A percentile compares a stretch with the other conserved stretches of the same genome.
These are phyloP conservation scores for Mediolabrus comicus DNA, from an alignment of 108 stramenopile species.

Conservation along the genomic window DNA sequence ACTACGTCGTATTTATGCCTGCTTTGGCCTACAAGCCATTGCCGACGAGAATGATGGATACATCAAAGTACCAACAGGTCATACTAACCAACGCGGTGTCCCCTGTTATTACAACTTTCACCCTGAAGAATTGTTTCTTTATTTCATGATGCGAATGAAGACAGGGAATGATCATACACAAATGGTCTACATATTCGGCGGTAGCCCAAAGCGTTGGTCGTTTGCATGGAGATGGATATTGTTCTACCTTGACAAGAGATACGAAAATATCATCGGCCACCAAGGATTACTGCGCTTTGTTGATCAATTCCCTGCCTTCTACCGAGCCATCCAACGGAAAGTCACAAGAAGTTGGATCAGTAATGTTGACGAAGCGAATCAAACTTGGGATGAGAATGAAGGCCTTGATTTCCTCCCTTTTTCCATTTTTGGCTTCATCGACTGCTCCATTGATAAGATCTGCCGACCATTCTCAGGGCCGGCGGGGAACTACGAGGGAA, in stretches of 20 bases:
- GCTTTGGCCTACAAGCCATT: slow-evolving; percentile 2
- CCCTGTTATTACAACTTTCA: neutral
- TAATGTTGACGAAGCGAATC: neutral
- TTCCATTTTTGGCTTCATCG: slow-evolving; percentile 15
- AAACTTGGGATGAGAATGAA: neutral
- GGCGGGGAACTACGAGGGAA: neutral
- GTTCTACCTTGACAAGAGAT: neutral
- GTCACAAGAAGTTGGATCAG: neutral
- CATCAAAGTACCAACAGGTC: neutral
- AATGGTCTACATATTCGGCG: slow-evolving; percentile 3
- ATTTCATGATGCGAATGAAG: slow-evolving; percentile 1
- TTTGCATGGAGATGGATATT: neutral
- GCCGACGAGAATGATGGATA: neutral
- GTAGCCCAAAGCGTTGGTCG: neutral
- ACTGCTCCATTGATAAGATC: slow-evolving; percentile 10
- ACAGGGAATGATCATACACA: neutral
- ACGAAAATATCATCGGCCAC: slow-evolving; percentile 3
- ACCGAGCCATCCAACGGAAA: neutral
- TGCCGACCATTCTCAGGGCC: slow-evolving; percentile 5
- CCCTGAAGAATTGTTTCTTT: slow-evolving; percentile 11
- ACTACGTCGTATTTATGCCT: neutral
- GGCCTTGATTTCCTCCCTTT: slow-evolving; percentile 10
- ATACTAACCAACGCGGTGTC: too few species aligned
- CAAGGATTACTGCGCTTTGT: slow-evolving; percentile 7
- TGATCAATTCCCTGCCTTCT: slow-evolving; percentile 3